Evolutionary conservation across 1,284 basidiomycete genomes (phyloP).

Genomic region (Sparassis latifolia): DNA sequence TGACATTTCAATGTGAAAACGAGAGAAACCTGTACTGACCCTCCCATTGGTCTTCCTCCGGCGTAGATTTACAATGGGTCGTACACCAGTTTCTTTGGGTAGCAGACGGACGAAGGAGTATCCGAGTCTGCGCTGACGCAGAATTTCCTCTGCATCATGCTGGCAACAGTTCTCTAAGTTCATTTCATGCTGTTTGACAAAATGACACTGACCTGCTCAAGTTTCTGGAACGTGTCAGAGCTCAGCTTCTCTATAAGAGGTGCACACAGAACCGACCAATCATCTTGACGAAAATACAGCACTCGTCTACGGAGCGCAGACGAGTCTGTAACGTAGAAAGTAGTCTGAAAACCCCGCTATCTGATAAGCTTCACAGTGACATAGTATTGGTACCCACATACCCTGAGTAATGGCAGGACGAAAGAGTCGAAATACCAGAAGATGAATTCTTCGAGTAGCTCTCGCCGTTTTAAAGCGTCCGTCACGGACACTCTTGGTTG

Average conservation of each 20-base stretch:
- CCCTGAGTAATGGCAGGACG: slow-evolving; percentile 75
- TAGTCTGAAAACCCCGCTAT: slow-evolving; percentile 48
- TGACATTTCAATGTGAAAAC: not conserved
- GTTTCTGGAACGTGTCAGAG: slow-evolving; percentile 56
- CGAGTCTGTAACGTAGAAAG: slow-evolving; percentile 94
- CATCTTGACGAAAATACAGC: slow-evolving; percentile 91
- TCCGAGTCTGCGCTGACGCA: slow-evolving; percentile 66
- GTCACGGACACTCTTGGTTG: slow-evolving; percentile 51
- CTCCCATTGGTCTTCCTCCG: slow-evolving; percentile 42
- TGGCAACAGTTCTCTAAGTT: slow-evolving; percentile 21
- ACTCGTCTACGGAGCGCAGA: slow-evolving; percentile 82
- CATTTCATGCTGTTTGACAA: not conserved
- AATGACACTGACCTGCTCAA: slow-evolving; percentile 40
- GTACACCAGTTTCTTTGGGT: slow-evolving; percentile 91
- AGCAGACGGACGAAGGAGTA: slow-evolving; percentile 86
- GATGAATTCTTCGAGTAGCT: slow-evolving; percentile 79
- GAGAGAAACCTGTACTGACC: slow-evolving; percentile 17
- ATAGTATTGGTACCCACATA: slow-evolving; percentile 23
- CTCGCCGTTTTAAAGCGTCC: slow-evolving; percentile 69
- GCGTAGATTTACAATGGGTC: slow-evolving; percentile 91
- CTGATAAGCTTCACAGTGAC: not conserved
- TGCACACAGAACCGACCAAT: slow-evolving; percentile 80
- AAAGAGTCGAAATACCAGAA: slow-evolving; percentile 93
- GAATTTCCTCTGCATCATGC: slow-evolving; percentile 58
- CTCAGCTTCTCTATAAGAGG: slow-evolving; percentile 77